Conservation (phyloP, 75 land plant species). For the Pinus tabuliformis region DNA sequence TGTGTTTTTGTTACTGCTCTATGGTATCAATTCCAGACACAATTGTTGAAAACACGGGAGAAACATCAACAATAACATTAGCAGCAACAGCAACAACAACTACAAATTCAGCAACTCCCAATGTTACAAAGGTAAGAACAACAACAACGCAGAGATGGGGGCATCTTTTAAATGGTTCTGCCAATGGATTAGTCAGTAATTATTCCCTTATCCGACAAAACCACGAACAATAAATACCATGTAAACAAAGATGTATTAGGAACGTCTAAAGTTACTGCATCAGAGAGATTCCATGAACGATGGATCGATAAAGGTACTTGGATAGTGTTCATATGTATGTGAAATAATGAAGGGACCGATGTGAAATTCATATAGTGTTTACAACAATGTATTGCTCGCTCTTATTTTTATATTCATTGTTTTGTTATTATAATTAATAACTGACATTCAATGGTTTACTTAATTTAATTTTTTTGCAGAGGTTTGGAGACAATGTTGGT, state of each 20-base stretch:
- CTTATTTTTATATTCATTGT: no score
- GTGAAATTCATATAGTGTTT: no score
- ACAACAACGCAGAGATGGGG: slow-evolving; percentile 66
- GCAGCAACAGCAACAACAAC: slow-evolving; percentile 9
- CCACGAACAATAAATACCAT: slow-evolving; percentile 70
- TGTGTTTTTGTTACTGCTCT: no score
- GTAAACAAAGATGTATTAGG: slow-evolving; percentile 92
- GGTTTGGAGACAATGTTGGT: slow-evolving; percentile 59
- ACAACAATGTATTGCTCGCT: no score
- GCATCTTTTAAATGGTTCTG: slow-evolving; percentile 55
- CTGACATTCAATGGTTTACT: not conserved
- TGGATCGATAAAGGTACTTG: slow-evolving; percentile 64
- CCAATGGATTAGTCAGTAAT: slow-evolving; percentile 57
- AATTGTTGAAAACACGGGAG: slow-evolving; percentile 2
- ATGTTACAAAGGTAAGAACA: slow-evolving; percentile 19
- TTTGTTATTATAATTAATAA: no score
- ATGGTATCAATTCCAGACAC: no score
- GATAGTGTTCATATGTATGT: slow-evolving; percentile 25
- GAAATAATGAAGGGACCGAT: no score
- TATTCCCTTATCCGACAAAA: slow-evolving; percentile 56
- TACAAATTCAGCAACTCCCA: slow-evolving; percentile 26
- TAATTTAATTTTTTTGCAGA: slow-evolving; percentile 38
- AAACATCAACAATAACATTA: slow-evolving; percentile 16
- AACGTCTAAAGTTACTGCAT: slow-evolving; percentile 73
- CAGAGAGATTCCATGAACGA: slow-evolving; percentile 83